These are phyloP conservation scores for Boletus semigastroideus DNA, from an alignment of 1,284 basidiomycete genomes.

Conservation along the genomic window DNA sequence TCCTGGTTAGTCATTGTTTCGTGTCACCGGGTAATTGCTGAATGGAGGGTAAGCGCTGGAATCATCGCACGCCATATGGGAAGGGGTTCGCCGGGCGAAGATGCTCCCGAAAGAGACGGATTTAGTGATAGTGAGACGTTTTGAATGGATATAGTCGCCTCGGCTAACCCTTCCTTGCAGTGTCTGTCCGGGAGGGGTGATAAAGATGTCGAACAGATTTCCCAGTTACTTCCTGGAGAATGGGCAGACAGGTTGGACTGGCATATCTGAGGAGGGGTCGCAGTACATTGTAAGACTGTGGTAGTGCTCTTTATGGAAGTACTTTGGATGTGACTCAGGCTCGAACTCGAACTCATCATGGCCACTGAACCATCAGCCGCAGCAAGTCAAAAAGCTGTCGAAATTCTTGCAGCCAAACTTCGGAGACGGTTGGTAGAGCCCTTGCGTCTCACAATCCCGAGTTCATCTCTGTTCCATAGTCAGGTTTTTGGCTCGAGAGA, in stretches of 20 bases:
- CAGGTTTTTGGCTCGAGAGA: constrained; percentile 87
- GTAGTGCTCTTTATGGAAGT: constrained; percentile 16
- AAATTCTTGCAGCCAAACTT: constrained; percentile 62
- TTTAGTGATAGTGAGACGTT: constrained; percentile 81
- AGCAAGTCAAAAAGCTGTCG: constrained; percentile 55
- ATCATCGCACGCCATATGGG: constrained; percentile 95
- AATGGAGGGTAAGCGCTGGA: constrained; percentile 68
- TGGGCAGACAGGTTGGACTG: constrained; percentile 91
- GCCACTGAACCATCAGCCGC: constrained; percentile 40
- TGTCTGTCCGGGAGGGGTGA: constrained; percentile 90
- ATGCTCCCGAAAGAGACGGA: constrained; percentile 82
- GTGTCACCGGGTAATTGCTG: constrained; percentile 7
- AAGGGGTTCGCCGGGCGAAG: constrained; percentile 83
- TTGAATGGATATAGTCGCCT: background rate
- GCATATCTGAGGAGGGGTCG: constrained; percentile 46
- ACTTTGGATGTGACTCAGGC: constrained; percentile 15
- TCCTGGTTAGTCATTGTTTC: constrained; percentile 60
- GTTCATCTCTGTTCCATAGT: constrained; percentile 41
- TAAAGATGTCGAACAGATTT: constrained; percentile 94
- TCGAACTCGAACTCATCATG: constrained; percentile 22
- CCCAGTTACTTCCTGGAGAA: constrained; percentile 75
- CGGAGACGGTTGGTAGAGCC: constrained; percentile 58
- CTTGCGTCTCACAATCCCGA: constrained; percentile 3
- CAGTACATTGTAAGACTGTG: background rate
- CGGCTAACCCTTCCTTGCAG: constrained; percentile 39